Evolutionary conservation across 495 filamentous ascomycete species (phyloP).

Genomic region (Aspergillus saccharolyticus): DNA sequence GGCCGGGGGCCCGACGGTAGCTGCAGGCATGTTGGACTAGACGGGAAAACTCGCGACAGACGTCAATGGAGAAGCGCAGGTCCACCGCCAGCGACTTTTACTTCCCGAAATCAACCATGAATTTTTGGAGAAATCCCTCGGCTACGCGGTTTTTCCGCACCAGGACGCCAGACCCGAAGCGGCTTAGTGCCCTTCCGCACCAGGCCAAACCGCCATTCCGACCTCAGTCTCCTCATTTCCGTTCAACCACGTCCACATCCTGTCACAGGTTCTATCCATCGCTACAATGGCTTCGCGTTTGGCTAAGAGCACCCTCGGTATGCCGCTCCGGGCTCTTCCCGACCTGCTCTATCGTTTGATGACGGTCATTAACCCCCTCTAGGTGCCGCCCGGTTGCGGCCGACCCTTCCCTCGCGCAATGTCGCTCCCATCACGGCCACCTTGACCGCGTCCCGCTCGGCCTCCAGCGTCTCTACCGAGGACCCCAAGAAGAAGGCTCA

Average conservation of each 20-base stretch:
- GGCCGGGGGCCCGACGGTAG: constrained; percentile 17
- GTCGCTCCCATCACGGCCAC: constrained; percentile 64
- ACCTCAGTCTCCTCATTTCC: constrained; percentile 45
- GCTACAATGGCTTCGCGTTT: constrained; percentile 91
- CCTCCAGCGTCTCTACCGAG: constrained; percentile 71
- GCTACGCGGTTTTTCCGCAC: constrained; percentile 34
- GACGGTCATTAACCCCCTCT: constrained; percentile 25
- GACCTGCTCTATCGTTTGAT: constrained; percentile 8
- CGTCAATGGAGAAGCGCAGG: background rate
- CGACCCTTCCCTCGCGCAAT: constrained; percentile 60
- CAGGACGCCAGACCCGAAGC: constrained; percentile 63
- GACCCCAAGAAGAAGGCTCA: constrained; percentile 93
- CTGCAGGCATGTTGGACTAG: constrained; percentile 28
- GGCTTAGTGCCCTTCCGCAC: constrained; percentile 77
- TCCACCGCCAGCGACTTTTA: constrained; percentile 18
- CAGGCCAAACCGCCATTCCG: constrained; percentile 73
- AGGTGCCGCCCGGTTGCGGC: constrained; percentile 90
- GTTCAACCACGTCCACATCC: constrained; percentile 36
- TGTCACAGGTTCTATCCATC: constrained; percentile 31
- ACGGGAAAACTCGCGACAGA: background rate
- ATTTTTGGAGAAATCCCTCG: constrained; percentile 32
- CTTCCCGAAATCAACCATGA: constrained; percentile 16
- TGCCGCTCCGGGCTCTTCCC: constrained; percentile 30
- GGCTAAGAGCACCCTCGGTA: constrained; percentile 87
- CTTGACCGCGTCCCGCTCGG: constrained; percentile 59